Percentiles rank a stretch among this genome's conserved stretches.
These are phyloP conservation scores for Kuraishia hungarica DNA, from an alignment of 805 yeast genomes.

Conservation along the genomic window DNA sequence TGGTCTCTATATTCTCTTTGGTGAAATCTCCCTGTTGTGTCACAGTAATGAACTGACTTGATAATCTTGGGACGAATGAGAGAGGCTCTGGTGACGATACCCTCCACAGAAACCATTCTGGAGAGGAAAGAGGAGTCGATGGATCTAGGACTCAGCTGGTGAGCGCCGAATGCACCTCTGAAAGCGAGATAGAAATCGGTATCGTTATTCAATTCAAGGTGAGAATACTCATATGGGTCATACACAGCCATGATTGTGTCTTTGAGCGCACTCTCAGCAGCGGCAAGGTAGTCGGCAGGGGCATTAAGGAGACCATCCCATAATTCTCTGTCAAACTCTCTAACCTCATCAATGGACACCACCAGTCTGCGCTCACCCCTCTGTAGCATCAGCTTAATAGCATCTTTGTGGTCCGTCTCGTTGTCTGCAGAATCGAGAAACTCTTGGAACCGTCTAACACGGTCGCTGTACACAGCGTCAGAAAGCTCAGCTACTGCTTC, in stretches of 20 bases:
- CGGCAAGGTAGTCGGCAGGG: slow-evolving; percentile 85
- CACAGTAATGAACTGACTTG: slow-evolving; percentile 89
- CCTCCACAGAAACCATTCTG: slow-evolving; percentile 81
- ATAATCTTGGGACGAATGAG: slow-evolving; percentile 87
- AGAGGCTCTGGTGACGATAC: slow-evolving; percentile 91
- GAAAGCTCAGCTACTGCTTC: neutral
- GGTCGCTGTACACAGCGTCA: slow-evolving; percentile 54
- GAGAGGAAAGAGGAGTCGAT: slow-evolving; percentile 71
- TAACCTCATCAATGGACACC: slow-evolving; percentile 77
- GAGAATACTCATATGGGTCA: slow-evolving; percentile 49
- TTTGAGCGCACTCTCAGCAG: slow-evolving; percentile 78
- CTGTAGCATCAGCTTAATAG: slow-evolving; percentile 64
- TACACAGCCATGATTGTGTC: slow-evolving; percentile 71
- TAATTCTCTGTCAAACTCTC: slow-evolving; percentile 71
- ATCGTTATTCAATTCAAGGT: slow-evolving; percentile 44
- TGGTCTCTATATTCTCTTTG: slow-evolving; percentile 91
- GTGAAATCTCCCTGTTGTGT: slow-evolving; percentile 72
- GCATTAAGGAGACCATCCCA: slow-evolving; percentile 68
- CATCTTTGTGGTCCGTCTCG: slow-evolving; percentile 54
- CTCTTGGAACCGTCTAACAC: slow-evolving; percentile 83
- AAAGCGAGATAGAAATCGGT: slow-evolving; percentile 70
- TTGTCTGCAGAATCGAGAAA: slow-evolving; percentile 54
- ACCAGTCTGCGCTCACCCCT: slow-evolving; percentile 58
- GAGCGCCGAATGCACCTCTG: slow-evolving; percentile 87
- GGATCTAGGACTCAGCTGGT: slow-evolving; percentile 81